Evolutionary conservation across 1,284 basidiomycete genomes (phyloP), one percentile per base, ranked within the genome.

Genomic region (Trametes sp.): DNA sequence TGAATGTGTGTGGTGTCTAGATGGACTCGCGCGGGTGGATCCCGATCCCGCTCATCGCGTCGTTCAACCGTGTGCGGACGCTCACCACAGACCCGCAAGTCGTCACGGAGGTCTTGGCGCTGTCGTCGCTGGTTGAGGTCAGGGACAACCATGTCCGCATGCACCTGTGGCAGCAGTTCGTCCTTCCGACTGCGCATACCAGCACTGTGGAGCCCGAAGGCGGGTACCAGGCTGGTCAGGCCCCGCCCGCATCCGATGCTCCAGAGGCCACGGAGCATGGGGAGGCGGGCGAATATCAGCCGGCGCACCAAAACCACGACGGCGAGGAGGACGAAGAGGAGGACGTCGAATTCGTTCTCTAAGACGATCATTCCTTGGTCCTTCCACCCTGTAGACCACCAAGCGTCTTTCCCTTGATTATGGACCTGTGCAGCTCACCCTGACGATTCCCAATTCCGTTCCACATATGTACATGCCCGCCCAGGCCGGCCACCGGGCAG

Each of bases 21-120:
- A 96, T 98, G 95, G 94, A 97, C 73, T 82, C 86, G 3, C 82
- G 86, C 64, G 95, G 95, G 19, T 98, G 94, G 94, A 90, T 98
- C 58, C 85, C 90, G 23, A 90, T 96, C 46, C 70, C 84, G 11
- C 80, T 94, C 59, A 84, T 98, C 59, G 91, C 92, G 5, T 92
- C 92, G 11, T 98, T 97, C 83, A 94, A 93, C 71, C 89, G 95
- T 45, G 85, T 97, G 62, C 86, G 83, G 71, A 82, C 82, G 58
- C 76, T 96, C 61, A 93, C 93, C 7, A 74, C 77, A 49, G 90
- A 95, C 68, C 69, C 82, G 13, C 77, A 84, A 38, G 77, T 93
- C 49, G 90, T 97, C 36, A 80, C 81, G 57, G 92, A 95, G 46
- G 88, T 92, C 13, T 82, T 97, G 68, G 75, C 70, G 16, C 78